Evolutionary conservation across 176 grass and related monocot genomes (phyloP).

Genomic region (Aegilops umbellulata): DNA sequence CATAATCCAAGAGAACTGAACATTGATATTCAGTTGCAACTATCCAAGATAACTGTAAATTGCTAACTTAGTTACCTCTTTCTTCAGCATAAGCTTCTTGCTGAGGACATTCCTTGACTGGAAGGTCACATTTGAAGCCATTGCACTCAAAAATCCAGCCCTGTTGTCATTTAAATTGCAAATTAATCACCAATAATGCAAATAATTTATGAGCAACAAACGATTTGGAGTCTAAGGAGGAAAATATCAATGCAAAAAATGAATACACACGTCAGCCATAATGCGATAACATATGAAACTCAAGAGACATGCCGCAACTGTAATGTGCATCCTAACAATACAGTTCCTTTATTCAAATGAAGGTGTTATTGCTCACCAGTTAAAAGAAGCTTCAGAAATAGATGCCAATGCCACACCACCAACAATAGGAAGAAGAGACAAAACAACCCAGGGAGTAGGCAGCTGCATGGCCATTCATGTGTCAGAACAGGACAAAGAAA

Average conservation of each 20-base stretch:
- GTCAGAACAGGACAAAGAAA: neutral
- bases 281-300: neutral
- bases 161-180: constrained; percentile 33
- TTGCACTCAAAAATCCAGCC: constrained; percentile 91
- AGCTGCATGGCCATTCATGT: constrained; percentile 47
- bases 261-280: neutral
- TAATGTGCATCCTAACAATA: neutral
- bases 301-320: neutral
- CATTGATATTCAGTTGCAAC: neutral
- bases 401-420: constrained; percentile 94
- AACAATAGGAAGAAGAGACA: constrained; percentile 87
- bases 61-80: constrained; percentile 50
- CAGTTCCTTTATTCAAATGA: neutral
- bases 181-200: constrained; percentile 9
- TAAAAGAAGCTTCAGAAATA: constrained; percentile 94
- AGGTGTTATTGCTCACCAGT: constrained; percentile 53
- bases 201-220: neutral
- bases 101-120: constrained; percentile 96
- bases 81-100: constrained; percentile 99
- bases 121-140: constrained; percentile 95
- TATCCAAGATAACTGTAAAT: constrained; percentile 1
- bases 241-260: neutral
- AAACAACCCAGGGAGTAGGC: constrained; percentile 76
- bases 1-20: neutral
- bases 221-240: neutral